phyloP scores from a whole-genome alignment of 768 basidiomycete genomes.

The Cantharellus anzutake region DNA sequence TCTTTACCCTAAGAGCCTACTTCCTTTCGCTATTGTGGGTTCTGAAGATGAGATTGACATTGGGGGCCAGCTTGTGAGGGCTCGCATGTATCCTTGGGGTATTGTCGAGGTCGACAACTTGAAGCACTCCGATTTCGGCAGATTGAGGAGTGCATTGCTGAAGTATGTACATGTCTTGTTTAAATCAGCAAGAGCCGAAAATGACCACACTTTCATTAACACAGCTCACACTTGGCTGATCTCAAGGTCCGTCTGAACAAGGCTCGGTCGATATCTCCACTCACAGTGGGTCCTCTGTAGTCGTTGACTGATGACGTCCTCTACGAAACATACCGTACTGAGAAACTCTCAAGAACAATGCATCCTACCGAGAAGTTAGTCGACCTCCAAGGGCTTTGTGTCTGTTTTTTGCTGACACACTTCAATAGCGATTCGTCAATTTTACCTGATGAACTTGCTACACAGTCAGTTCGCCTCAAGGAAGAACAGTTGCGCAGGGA shows the following conservation, averaged over 20 bases:
- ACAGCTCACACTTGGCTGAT: conserved; percentile 83
- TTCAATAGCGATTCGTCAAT: conserved; percentile 60
- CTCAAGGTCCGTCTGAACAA: conserved; percentile 34
- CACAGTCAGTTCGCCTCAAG: conserved; percentile 91
- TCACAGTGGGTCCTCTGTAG: conserved; percentile 6
- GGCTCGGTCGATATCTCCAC: not conserved
- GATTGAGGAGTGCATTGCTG: conserved; percentile 77
- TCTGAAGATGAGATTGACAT: conserved; percentile 94
- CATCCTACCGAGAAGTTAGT: conserved; percentile 53
- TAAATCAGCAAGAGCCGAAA: too few species aligned
- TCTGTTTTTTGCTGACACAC: conserved; percentile 1
- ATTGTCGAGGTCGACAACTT: conserved; percentile 97
- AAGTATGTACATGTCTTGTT: conserved; percentile 31
- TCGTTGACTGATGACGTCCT: conserved; percentile 83
- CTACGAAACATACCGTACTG: conserved; percentile 91
- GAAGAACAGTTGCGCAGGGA: conserved; percentile 96
- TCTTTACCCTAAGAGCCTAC: conserved; percentile 38
- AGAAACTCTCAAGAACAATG: conserved; percentile 86
- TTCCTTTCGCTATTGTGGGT: conserved; percentile 95
- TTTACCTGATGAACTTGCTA: conserved; percentile 89
- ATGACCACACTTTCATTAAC: not conserved
- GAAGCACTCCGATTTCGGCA: conserved; percentile 97
- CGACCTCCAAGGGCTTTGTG: not conserved
- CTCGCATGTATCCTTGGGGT: conserved; percentile 96
- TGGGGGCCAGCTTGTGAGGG: conserved; percentile 78